Conservation (phyloP, 495 filamentous ascomycete species). For the Filosporella fistucella region DNA sequence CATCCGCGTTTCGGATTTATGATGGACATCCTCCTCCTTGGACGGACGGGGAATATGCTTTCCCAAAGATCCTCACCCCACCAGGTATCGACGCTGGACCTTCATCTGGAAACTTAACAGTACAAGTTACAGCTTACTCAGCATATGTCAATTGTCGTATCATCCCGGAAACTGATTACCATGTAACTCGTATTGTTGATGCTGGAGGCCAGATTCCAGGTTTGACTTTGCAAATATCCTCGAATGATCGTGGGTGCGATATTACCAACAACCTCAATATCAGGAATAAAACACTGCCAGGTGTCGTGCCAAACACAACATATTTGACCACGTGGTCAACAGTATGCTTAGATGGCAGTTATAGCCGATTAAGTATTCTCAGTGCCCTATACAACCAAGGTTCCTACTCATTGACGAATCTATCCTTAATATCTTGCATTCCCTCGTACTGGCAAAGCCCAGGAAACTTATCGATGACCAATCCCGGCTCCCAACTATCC, state of each 20-base stretch:
- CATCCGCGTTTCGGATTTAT: not conserved
- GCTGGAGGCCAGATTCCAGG: not conserved
- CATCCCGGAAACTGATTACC: not conserved
- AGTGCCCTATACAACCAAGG: not conserved
- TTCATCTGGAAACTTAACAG: not conserved
- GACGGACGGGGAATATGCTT: not conserved
- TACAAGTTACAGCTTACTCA: not conserved
- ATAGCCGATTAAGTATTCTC: not conserved
- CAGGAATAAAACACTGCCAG: not conserved
- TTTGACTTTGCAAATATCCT: not conserved
- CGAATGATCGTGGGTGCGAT: not conserved
- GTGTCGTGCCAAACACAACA: not conserved
- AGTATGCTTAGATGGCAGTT: not conserved
- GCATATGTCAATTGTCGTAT: not conserved
- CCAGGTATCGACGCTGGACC: not conserved
- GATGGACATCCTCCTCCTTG: not conserved
- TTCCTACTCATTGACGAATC: not conserved
- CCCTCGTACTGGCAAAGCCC: not conserved
- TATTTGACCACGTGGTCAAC: not conserved
- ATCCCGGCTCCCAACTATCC: too few relatives aligned
- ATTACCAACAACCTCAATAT: not conserved
- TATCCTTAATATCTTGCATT: not conserved
- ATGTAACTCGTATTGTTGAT: not conserved
- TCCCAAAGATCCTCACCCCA: not conserved
- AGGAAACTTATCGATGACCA: too few relatives aligned